These are phyloP conservation scores for Myriangium duriaei DNA, from an alignment of 2,329 filamentous ascomycete genomes.

Conservation along the genomic window DNA sequence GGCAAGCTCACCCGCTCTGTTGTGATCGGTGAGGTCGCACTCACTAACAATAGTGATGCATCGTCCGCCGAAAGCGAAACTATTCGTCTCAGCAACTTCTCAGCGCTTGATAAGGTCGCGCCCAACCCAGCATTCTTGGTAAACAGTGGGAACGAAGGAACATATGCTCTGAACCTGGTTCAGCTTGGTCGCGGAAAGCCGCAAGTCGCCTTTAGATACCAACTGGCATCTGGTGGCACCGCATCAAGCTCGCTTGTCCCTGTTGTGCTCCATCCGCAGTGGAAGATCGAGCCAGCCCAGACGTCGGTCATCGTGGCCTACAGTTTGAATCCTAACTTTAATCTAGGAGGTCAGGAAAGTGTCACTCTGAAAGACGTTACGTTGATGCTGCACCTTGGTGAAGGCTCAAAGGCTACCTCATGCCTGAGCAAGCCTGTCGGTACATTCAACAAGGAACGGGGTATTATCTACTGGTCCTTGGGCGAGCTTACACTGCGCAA, in stretches of 20 bases:
- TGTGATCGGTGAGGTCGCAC: slow-evolving; percentile 77
- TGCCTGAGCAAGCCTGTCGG: slow-evolving; percentile 69
- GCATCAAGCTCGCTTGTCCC: slow-evolving; percentile 52
- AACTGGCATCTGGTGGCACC: slow-evolving; percentile 57
- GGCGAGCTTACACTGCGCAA: slow-evolving; percentile 56
- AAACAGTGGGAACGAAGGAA: slow-evolving; percentile 57
- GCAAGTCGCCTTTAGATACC: slow-evolving; percentile 82
- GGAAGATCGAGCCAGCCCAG: slow-evolving; percentile 76
- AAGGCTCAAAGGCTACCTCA: slow-evolving; percentile 45
- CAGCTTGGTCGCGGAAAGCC: slow-evolving; percentile 53
- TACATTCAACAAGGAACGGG: slow-evolving; percentile 66
- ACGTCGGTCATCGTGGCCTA: slow-evolving; percentile 80
- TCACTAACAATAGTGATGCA: slow-evolving; percentile 59
- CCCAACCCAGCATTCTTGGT: slow-evolving; percentile 86
- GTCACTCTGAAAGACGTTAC: slow-evolving; percentile 62
- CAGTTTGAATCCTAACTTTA: slow-evolving; percentile 62
- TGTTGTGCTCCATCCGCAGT: slow-evolving; percentile 58
- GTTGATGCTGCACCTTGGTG: slow-evolving; percentile 59
- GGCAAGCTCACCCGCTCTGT: slow-evolving; percentile 58
- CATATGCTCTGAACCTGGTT: slow-evolving; percentile 64
- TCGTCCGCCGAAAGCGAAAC: slow-evolving; percentile 39
- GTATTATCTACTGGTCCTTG: slow-evolving; percentile 68
- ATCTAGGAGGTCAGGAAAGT: slow-evolving; percentile 27
- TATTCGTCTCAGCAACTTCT: slow-evolving; percentile 78
- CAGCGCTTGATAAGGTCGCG: slow-evolving; percentile 78